Evolutionary conservation across 176 grass and related monocot genomes (phyloP).

Genomic region (Zizania latifolia): DNA sequence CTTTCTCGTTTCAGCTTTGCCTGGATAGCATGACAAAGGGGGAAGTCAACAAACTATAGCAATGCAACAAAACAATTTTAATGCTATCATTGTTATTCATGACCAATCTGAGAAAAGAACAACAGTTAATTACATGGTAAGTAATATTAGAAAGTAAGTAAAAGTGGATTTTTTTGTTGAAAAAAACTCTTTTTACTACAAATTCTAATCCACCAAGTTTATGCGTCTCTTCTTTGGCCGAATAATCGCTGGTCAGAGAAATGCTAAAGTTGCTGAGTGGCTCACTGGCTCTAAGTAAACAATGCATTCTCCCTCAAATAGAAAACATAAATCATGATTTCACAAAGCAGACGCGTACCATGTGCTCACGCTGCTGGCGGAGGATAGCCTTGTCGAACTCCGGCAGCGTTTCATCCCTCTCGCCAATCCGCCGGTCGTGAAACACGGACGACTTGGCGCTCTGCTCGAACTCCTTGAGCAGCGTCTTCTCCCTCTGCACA

Average conservation of each 20-base stretch:
- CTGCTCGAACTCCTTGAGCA: constrained; percentile 69
- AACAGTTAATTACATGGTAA: background rate
- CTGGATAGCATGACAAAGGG: constrained; percentile 31
- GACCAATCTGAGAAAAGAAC: background rate
- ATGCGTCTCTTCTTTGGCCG: background rate
- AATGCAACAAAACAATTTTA: background rate
- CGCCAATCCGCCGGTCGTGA: constrained; percentile 79
- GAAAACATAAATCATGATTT: background rate
- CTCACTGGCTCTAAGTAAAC: background rate
- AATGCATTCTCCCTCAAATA: background rate
- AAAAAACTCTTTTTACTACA: background rate
- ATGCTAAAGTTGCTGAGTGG: background rate
- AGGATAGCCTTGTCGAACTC: constrained; percentile 82
- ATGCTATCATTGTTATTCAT: background rate
- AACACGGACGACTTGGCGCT: constrained; percentile 73
- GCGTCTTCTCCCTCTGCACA: constrained; percentile 86
- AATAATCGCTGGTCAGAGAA: background rate
- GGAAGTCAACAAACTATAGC: background rate
- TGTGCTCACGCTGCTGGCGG: constrained; percentile 71
- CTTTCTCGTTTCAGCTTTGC: constrained; percentile 71
- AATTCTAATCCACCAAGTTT: background rate
- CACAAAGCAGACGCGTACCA: constrained; percentile 40
- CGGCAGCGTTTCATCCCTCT: constrained; percentile 71
- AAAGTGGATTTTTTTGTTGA: background rate
- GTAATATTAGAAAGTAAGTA: background rate